phyloP scores from a whole-genome alignment of 805 yeast genomes.

The Lipomyces lipofer region DNA sequence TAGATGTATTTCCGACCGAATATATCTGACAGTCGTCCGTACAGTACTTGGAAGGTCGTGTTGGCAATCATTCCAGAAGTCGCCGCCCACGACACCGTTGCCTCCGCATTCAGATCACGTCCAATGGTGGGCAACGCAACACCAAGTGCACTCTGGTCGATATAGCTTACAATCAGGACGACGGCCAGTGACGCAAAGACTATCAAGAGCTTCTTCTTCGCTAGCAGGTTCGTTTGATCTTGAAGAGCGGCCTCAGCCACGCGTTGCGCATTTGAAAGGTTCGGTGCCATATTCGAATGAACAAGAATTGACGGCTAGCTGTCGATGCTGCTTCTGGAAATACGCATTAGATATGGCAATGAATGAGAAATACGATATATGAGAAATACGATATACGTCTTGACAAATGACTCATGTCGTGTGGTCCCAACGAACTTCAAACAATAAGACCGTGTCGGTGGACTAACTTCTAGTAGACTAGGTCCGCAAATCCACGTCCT shows the following conservation, averaged over 20 bases:
- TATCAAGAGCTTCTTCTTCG: constrained; percentile 9
- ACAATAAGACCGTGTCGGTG: too few relatives aligned
- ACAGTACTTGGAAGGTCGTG: constrained; percentile 72
- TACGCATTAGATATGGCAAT: too few relatives aligned
- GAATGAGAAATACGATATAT: too few relatives aligned
- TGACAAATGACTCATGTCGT: too few relatives aligned
- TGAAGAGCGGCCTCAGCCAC: constrained; percentile 11
- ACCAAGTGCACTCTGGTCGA: constrained; percentile 63
- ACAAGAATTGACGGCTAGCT: too few relatives aligned
- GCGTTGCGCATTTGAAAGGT: too few relatives aligned
- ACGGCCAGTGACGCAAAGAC: constrained; percentile 29
- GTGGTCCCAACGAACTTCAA: too few relatives aligned
- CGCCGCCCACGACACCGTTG: constrained; percentile 67
- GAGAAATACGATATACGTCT: too few relatives aligned
- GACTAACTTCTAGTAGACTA: too few relatives aligned
- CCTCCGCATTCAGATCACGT: constrained; percentile 55
- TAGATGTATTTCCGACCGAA: constrained; percentile 45
- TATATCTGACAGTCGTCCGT: constrained; percentile 69
- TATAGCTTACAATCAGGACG: constrained; percentile 53
- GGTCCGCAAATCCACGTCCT: too few relatives aligned
- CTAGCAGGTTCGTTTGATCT: constrained; percentile 22
- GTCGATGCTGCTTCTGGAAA: too few relatives aligned
- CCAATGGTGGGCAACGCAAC: constrained; percentile 60
- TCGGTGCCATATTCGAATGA: too few relatives aligned
- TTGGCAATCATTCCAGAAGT: constrained; percentile 67